Evolutionary conservation across 192 early-diverging fungal species (phyloP), one percentile per base, ranked within the genome.

Genomic region (Backusella luteola): DNA sequence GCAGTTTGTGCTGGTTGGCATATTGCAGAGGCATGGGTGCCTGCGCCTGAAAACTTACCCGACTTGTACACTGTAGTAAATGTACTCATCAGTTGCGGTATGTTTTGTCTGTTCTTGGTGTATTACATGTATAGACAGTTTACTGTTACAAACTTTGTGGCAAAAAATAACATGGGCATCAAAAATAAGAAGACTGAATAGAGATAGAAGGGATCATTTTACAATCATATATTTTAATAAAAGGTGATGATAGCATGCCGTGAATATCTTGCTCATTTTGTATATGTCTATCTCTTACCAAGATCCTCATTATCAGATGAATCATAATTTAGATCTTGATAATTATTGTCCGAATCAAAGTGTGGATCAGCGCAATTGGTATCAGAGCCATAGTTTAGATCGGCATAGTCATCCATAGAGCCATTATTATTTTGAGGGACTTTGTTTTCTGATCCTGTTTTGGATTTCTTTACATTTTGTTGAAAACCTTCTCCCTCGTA

Each of bases 11-110:
- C 82, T 3, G 66, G 75, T 19, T 77, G 91, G 56, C 93, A 97
- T 79, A 17, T 85, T 2, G 76, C 86, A 8, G 91, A 96, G 69
- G 74, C 81, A 11, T 74, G 83, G 19, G 72, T 95, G 8, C 76
- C 90, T 2, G 88, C 95, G 21, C 94, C 94, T 19, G 74, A 83
- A 26, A 80, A 84, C 23, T 87, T 92, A 70, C 97, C 97, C 2
- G 94, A 99, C 74, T 29, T 96, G 4, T 97, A 91, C 71, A 83
- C 91, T 2, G 93, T 99, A 9, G 59, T 90, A 8, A 99, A 98
- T 81, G 90, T 91, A 14, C 66, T 92, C 1, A 83, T 92, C 72
- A 89, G 90, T 52, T 89, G 90, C 35, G 87, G 81, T 26, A 82
- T 90, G 41, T 97, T 97, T 87, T 73, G 79, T 17, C 41, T 90